Evolutionary conservation across 2,329 filamentous ascomycete genomes (phyloP).

Genomic region (Alternaria triticimaculans): DNA sequence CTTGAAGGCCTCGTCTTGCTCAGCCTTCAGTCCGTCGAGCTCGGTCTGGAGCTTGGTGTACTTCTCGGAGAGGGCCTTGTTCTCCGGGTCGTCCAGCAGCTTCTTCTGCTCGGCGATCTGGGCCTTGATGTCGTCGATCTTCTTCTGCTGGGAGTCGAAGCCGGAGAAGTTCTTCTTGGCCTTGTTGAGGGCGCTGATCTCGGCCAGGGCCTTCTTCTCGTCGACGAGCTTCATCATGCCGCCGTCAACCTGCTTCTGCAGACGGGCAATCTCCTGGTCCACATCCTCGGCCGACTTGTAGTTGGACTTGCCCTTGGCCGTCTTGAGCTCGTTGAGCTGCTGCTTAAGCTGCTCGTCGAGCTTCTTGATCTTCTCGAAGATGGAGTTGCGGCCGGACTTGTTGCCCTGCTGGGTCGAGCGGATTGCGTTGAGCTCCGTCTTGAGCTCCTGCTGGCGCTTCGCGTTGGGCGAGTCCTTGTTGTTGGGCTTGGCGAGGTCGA

Average conservation of each 20-base stretch:
- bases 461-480: slow-evolving; percentile 80
- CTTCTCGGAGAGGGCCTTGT: slow-evolving; percentile 83
- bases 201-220: slow-evolving; percentile 89
- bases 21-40: slow-evolving; percentile 86
- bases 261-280: slow-evolving; percentile 77
- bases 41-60: slow-evolving; percentile 87
- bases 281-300: slow-evolving; percentile 91
- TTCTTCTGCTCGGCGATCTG: slow-evolving; percentile 91
- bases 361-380: slow-evolving; percentile 90
- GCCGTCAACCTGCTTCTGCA: slow-evolving; percentile 85
- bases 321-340: slow-evolving; percentile 86
- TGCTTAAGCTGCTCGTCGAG: slow-evolving; percentile 88
- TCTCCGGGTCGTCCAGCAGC: slow-evolving; percentile 86
- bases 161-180: slow-evolving; percentile 88
- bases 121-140: slow-evolving; percentile 83
- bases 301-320: slow-evolving; percentile 76
- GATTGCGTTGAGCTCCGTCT: slow-evolving; percentile 81
- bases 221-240: slow-evolving; percentile 96
- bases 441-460: slow-evolving; percentile 86
- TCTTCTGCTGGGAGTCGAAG: slow-evolving; percentile 85
- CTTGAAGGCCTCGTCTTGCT: slow-evolving; percentile 92
- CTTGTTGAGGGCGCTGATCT: slow-evolving; percentile 84
- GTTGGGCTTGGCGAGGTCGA: slow-evolving; percentile 81
- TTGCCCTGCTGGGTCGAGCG: slow-evolving; percentile 84
- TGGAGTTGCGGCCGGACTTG: slow-evolving; percentile 79